A percentile compares a stretch with the other conserved stretches of the same genome.
These are phyloP conservation scores for Acacia acuminata DNA, from an alignment of 306 rosid genomes.

Conservation along the genomic window DNA sequence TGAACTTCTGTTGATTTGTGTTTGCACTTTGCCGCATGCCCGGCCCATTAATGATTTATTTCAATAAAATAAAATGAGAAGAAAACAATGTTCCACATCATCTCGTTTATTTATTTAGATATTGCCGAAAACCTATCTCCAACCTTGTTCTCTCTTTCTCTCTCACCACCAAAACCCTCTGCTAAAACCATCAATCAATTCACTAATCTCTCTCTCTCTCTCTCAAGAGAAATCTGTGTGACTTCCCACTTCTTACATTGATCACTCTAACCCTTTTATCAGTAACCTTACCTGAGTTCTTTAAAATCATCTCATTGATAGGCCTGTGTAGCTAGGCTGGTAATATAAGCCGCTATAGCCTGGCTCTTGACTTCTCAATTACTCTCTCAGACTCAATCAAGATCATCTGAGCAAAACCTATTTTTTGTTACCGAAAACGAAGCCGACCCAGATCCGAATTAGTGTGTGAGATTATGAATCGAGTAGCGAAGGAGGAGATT, in stretches of 20 bases:
- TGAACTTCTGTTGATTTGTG: conserved; percentile 1
- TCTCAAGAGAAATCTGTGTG: neutral
- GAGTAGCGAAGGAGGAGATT: conserved; percentile 51
- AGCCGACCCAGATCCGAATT: conserved; percentile 35
- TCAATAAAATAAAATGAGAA: neutral
- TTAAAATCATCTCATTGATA: conserved; percentile 12
- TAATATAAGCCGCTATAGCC: neutral
- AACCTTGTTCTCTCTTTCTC: neutral
- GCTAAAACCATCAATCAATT: neutral
- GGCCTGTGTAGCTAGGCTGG: neutral
- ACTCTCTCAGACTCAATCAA: neutral
- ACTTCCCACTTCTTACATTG: neutral
- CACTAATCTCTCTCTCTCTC: conserved; percentile 2
- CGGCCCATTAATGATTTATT: neutral
- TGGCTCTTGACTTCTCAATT: neutral
- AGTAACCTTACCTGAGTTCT: neutral
- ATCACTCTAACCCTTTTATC: neutral
- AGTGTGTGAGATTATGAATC: conserved; percentile 37
- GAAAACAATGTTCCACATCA: neutral
- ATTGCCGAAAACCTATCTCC: conserved; percentile 20
- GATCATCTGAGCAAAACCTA: conserved; percentile 5
- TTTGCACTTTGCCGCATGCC: conserved; percentile 22
- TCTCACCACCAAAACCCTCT: neutral
- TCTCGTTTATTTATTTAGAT: conserved; percentile 1
- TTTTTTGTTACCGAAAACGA: neutral